Percentiles rank a stretch among this genome's conserved stretches.
These are phyloP conservation scores for Chaetomiaceae sp. DNA, from an alignment of 2,329 filamentous ascomycete species.

Conservation along the genomic window DNA sequence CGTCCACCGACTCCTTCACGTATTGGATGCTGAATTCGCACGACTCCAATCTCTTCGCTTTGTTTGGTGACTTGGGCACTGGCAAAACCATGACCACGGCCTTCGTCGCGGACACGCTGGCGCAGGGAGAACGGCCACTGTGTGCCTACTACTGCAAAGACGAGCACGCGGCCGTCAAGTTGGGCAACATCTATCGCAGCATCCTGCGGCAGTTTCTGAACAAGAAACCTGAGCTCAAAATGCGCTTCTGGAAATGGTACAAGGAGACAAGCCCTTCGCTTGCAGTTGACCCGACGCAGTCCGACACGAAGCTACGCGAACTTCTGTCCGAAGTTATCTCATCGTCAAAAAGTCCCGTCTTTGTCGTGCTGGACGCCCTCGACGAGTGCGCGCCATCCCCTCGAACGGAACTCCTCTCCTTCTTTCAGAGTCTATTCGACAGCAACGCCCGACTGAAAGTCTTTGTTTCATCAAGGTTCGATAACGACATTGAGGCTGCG, in stretches of 20 bases:
- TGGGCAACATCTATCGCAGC: constrained; percentile 7
- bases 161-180: neutral
- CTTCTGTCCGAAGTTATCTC: neutral
- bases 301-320: neutral
- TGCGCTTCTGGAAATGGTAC: constrained; percentile 5
- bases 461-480: constrained; percentile 1
- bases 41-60: constrained; percentile 1
- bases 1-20: neutral
- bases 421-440: neutral
- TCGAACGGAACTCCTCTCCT: neutral
- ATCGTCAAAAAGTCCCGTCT: neutral
- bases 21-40: neutral
- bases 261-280: neutral
- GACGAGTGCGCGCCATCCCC: neutral
- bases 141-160: constrained; percentile 6
- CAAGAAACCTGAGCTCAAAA: neutral
- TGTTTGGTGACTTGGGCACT: constrained; percentile 5
- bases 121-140: neutral
- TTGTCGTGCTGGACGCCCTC: constrained; percentile 2
- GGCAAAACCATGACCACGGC: constrained; percentile 7
- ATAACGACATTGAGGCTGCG: neutral
- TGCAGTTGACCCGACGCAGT: neutral
- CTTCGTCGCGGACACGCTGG: neutral
- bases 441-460: neutral
- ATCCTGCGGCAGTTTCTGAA: constrained; percentile 3